phyloP scores from a whole-genome alignment of 176 grass and related monocot genomes.

The Melocanna baccifera region DNA sequence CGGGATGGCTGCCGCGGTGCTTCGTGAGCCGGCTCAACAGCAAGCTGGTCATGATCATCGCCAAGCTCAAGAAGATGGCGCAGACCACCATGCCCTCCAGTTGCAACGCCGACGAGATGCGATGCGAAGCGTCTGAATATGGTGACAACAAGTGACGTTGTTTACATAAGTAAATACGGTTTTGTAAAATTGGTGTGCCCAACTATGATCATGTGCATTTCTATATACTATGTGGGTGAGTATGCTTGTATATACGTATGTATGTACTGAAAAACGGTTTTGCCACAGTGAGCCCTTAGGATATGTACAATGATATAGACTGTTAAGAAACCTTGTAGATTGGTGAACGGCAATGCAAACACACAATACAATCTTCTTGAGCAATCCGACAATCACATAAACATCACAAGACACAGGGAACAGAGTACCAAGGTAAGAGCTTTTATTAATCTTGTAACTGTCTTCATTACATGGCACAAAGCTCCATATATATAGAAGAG shows the following conservation, averaged over 20 bases:
- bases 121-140: background rate
- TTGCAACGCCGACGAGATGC: background rate
- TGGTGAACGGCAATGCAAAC: no score
- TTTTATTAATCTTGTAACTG: no score
- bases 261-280: no score
- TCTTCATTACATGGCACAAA: no score
- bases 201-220: background rate
- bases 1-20: constrained; percentile 85
- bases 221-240: background rate
- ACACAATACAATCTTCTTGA: no score
- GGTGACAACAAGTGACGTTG: background rate
- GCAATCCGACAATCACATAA: no score
- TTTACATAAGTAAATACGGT: constrained; percentile 31
- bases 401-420: no score
- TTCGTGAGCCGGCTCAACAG: constrained; percentile 81
- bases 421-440: no score
- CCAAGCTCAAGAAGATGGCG: constrained; percentile 80
- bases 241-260: background rate
- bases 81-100: constrained; percentile 31
- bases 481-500: no score
- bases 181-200: constrained; percentile 21
- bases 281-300: no score
- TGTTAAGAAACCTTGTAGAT: no score
- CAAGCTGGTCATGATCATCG: constrained; percentile 88
- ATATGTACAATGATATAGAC: no score